Evolutionary conservation across 148 eudicot species (phyloP).

Genomic region (Pharnaceum exiguum): DNA sequence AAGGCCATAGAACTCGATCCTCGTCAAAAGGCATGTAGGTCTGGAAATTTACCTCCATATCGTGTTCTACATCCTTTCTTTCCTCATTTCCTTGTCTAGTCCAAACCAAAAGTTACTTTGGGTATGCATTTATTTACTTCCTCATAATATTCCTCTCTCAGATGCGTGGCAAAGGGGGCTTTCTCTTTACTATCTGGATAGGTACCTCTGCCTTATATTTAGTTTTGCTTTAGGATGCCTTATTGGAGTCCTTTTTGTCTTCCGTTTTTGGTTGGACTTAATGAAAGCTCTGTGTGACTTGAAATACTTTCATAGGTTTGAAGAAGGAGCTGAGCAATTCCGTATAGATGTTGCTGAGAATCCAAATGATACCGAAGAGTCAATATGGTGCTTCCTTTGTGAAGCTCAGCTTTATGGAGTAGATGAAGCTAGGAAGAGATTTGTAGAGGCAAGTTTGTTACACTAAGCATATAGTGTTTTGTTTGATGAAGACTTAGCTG

Average conservation of each 20-base stretch:
- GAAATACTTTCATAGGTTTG: constrained; percentile 43
- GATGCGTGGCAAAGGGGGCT: constrained; percentile 99
- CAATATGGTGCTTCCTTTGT: constrained; percentile 98
- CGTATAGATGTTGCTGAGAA: constrained; percentile 87
- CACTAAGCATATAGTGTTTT: background rate
- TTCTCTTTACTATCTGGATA: constrained; percentile 82
- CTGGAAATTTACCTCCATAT: background rate
- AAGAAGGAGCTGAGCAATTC: constrained; percentile 93
- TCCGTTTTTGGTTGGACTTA: background rate
- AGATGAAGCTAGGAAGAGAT: constrained; percentile 69
- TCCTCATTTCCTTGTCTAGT: background rate
- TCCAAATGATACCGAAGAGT: constrained; percentile 95
- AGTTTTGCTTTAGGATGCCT: background rate
- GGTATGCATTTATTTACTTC: background rate
- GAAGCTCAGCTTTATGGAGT: constrained; percentile 87
- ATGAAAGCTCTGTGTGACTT: background rate
- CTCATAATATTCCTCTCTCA: constrained; percentile 17
- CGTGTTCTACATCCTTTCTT: background rate
- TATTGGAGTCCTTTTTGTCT: background rate
- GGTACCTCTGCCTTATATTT: constrained; percentile 29
- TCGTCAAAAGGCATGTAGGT: constrained; percentile 94
- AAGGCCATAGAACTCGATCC: constrained; percentile 86
- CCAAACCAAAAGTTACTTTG: background rate
- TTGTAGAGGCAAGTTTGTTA: constrained; percentile 55
- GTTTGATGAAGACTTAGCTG: background rate